Evolutionary conservation across 805 yeast genomes (phyloP), one percentile per base, ranked within the genome.

Genomic region (Ogataea thermomethanolica): DNA sequence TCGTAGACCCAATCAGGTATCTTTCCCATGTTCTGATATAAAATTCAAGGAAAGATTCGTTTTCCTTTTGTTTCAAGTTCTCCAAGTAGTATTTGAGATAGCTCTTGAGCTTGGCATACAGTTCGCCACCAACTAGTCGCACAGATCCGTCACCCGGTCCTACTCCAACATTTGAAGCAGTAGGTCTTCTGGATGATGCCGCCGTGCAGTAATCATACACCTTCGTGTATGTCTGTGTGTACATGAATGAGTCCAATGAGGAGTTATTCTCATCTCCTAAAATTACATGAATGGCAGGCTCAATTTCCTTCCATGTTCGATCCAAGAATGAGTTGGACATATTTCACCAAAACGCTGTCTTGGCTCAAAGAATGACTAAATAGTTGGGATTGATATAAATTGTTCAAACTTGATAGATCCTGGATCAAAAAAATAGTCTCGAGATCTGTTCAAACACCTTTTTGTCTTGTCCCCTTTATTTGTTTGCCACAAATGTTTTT

Each of bases 121-220:
- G 79, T 53, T 89, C 98, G 17, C 90, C 89, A 4, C 99, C 99
- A 5, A 89, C 88, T 30, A 93, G 47, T 43, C 52, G 51, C 25
- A 55, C 67, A 21, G 59, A 56, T 17, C 58, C 62, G 29, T 51
- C 54, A 10, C 56, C 55, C 23, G 46, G 49, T 21, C 49, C 50
- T 33, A 49, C 48, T 25, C 51, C 51, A 22, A 44, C 41, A 25
- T 41, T 37, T 14, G 55, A 39, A 3, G 47, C 30, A 27, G 64
- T 59, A 14, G 64, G 67, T 58, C 60, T 73, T 41, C 67, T 70
- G 35, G 87, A 71, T 5, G 89, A 80, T 49, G 82, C 81, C 54
- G 82, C 81, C 31, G 88, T 90, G 68, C 98, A 90, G 60, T 86
- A 90, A 65, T 90, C 89, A 68, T 89, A 91, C 47, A 91, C 83